Base-by-base conservation (phyloP, 768 basidiomycete species). In the Suillus subalutaceus region DNA sequence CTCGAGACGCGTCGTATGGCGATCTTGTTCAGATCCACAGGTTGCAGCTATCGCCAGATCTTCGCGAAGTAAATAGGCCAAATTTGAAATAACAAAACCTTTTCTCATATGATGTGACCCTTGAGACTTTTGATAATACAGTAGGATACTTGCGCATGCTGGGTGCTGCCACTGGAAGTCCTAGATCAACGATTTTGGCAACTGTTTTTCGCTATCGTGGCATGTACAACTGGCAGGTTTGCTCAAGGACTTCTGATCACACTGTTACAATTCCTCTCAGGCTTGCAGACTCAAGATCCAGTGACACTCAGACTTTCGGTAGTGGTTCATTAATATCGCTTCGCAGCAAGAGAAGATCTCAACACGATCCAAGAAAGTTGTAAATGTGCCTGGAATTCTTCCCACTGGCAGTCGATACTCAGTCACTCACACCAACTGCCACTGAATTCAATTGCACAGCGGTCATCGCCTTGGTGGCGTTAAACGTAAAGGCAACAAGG, bases 1-100 rank as follows among this genome's bases (percentile, higher is more conserved):
- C 41, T 60, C 40, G 20, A 56, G 32, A 37, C 20, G 41, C 18
- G 59, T 60, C 59, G 59, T 30, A 18, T 60, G 59, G 18, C 40
- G 40, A 60, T 60, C 58, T 20, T 20, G 30, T 12, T 60, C 18
- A 60, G 59, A 60, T 65, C 43, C 69, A 35, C 75, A 68, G 59
- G 55, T 60, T 63, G 62, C 13, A 55, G 26, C 48, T 38, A 58
- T 23, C 64, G 35, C 46, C 32, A 67, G 74, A 76, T 73, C 68
- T 70, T 41, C 67, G 62, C 41, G 65, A 68, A 56, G 32, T 20
- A n/a, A 20, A 26, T 26, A 26, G 26, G 26, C 26, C 26, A n/a
- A 66, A 78, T 77, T 77, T 76, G 68, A 78, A 77, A 77, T 74
- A 58, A 4, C n/a, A 16, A n/a, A 76, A 77, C 74, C 43, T 46